Base-by-base conservation (phyloP, 306 rosid species). In the Lupinus albus region DNA sequence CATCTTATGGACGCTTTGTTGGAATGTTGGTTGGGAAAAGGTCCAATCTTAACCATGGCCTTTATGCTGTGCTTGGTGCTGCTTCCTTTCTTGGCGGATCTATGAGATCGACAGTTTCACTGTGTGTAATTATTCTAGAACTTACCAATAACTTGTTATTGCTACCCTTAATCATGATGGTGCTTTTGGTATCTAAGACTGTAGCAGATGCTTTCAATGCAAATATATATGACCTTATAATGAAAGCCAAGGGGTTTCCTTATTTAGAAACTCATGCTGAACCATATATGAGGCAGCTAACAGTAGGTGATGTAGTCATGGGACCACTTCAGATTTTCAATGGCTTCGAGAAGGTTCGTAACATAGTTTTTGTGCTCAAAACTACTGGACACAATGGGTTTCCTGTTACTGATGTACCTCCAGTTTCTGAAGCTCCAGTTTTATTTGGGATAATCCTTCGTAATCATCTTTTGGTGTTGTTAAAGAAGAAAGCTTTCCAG, bases 181-280 rank as follows among this genome's bases (percentile, higher is more conserved):
- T 88, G 57, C 95, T 90, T 68, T 86, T 90, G 77, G 70, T 88
- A 59, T 90, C 99, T 47, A 94, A 88, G 79, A 86, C 95, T 25
- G 89, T 87, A 53, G 99, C 91, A 1, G 96, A 94, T 79, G 81
- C 79, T 76, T 94, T 94, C 89, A 94, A 86, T 59, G 76, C 80
- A 48, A 88, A 83, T 69, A 85, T 94, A 52, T 90, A 90, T 62
- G 93, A 94, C 74, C 84, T 86, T 63, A 94, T 94, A 62, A 88
- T 94, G 96, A 94, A 86, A 84, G 88, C 87, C 13, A 94, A 94
- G 80, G 97, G 99, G 54, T 80, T 94, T 50, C 99, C 99, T 46
- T 94, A 88, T 73, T 83, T 94, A n/a, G 85, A 79, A 80, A 74
- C 78, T 70, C 97, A 88, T 60, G 96, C 83, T 28, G 99, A 94